Percentiles rank a stretch among this genome's conserved stretches.
phyloP scores from a whole-genome alignment of 1,284 basidiomycete genomes.

The Leccinum huronense region DNA sequence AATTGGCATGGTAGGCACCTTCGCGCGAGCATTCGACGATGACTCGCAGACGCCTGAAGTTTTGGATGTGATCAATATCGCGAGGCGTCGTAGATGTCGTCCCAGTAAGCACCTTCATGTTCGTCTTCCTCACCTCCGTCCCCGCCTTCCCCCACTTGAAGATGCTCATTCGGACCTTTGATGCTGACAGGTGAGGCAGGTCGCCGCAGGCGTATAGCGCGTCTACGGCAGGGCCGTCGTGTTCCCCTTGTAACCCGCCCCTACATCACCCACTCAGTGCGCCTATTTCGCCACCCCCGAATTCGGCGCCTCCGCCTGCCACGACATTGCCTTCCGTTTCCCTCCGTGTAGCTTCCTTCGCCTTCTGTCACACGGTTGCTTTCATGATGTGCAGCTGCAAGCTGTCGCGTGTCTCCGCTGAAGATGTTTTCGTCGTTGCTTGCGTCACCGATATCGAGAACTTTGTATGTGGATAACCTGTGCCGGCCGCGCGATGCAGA shows the following conservation, averaged over 20 bases:
- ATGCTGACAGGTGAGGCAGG: conserved; percentile 24
- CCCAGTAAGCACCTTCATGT: conserved; percentile 51
- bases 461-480: neutral
- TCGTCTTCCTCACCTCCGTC: conserved; percentile 15
- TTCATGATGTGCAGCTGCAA: conserved; percentile 12
- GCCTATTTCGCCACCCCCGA: conserved; percentile 29
- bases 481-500: neutral
- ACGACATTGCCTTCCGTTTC: conserved; percentile 11
- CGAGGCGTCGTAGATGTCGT: conserved; percentile 75
- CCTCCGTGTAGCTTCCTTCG: conserved; percentile 1
- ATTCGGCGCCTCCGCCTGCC: conserved; percentile 21
- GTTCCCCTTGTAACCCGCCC: conserved; percentile 8
- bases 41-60: conserved; percentile 28
- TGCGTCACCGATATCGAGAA: neutral
- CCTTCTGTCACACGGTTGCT: neutral
- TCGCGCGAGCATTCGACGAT: conserved; percentile 25
- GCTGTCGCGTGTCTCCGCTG: conserved; percentile 21
- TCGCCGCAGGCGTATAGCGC: conserved; percentile 19
- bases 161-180: conserved; percentile 6
- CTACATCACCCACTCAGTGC: conserved; percentile 6
- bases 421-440: conserved; percentile 15
- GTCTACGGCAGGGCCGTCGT: conserved; percentile 29
- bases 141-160: conserved; percentile 3
- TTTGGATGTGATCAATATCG: conserved; percentile 48
- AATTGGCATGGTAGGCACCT: conserved; percentile 27